These are phyloP conservation scores for Aspergillus eucalypticola DNA, from an alignment of 2,329 filamentous ascomycete species.

Conservation along the genomic window DNA sequence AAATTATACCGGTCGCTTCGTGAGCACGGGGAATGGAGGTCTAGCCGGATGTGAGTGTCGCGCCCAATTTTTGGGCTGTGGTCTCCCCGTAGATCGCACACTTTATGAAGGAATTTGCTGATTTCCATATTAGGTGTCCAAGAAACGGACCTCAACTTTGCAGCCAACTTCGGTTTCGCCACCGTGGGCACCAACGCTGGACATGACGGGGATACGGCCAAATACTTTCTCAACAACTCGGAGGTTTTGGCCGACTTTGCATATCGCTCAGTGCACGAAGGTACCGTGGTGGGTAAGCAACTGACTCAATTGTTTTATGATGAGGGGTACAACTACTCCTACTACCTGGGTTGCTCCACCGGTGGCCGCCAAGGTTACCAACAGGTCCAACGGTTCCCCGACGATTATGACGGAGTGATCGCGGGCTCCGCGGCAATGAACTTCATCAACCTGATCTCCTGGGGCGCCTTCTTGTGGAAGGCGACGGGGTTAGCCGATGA, in stretches of 20 bases:
- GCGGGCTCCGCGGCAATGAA: constrained; percentile 45
- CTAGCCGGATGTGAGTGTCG: constrained; percentile 47
- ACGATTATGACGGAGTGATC: constrained; percentile 60
- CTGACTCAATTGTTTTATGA: constrained; percentile 54
- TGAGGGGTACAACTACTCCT: constrained; percentile 43
- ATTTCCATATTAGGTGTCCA: constrained; percentile 39
- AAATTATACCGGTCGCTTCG: constrained; percentile 48
- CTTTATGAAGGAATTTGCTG: not conserved
- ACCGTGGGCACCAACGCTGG: constrained; percentile 53
- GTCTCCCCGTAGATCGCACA: not conserved
- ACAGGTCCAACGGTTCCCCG: constrained; percentile 54
- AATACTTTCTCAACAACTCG: constrained; percentile 47
- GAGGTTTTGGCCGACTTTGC: constrained; percentile 53
- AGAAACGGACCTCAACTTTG: constrained; percentile 49
- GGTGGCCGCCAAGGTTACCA: constrained; percentile 62
- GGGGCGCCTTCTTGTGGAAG: constrained; percentile 46
- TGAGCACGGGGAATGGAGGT: constrained; percentile 54
- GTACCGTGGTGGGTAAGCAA: constrained; percentile 49
- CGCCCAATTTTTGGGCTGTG: not conserved
- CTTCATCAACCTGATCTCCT: constrained; percentile 54
- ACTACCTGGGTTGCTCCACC: constrained; percentile 56
- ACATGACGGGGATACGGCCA: constrained; percentile 51
- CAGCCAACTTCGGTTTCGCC: constrained; percentile 46
- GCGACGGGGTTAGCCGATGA: constrained; percentile 48
- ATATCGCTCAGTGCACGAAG: constrained; percentile 48